Evolutionary conservation across 2,329 filamentous ascomycete species (phyloP).

Genomic region (Stagonosporopsis rhizophila): DNA sequence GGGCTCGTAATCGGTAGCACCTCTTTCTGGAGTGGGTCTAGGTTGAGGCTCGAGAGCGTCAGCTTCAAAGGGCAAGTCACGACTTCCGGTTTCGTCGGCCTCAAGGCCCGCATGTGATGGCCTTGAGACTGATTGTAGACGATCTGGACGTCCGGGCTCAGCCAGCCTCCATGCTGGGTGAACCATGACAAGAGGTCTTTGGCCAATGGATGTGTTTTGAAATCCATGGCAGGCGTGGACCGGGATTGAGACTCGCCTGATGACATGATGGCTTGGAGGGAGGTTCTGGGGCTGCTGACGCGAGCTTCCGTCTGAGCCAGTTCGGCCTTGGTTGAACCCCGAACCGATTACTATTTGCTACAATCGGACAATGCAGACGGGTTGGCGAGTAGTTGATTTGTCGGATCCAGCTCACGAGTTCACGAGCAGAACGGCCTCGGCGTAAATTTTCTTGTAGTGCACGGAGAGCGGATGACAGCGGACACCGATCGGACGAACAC

Average conservation of each 20-base stretch:
- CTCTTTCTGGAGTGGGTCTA: constrained; percentile 36
- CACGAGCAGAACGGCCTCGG: constrained; percentile 22
- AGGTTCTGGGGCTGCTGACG: constrained; percentile 21
- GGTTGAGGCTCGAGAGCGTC: constrained; percentile 47
- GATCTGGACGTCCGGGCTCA: constrained; percentile 42
- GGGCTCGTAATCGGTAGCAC: constrained; percentile 36
- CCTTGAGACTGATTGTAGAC: constrained; percentile 35
- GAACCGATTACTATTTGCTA: constrained; percentile 8
- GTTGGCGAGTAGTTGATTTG: constrained; percentile 9
- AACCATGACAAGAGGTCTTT: constrained; percentile 42
- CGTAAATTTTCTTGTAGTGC: constrained; percentile 19
- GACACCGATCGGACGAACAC: constrained; percentile 14
- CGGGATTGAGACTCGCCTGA: constrained; percentile 16
- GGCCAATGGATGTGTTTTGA: constrained; percentile 23
- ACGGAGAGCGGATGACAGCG: constrained; percentile 22
- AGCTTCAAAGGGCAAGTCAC: constrained; percentile 43
- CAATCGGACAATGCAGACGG: constrained; percentile 2
- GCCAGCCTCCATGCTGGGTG: constrained; percentile 37
- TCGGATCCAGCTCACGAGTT: constrained; percentile 23
- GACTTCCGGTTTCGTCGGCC: constrained; percentile 30
- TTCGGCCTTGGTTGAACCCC: constrained; percentile 15
- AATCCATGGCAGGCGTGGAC: constrained; percentile 1
- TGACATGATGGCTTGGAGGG: constrained; percentile 16
- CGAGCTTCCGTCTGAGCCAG: constrained; percentile 7
- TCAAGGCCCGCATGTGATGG: constrained; percentile 41